Evolutionary conservation across 768 basidiomycete genomes (phyloP), one percentile per base, ranked within the genome.

Genomic region (Kwoniella bestiolae): DNA sequence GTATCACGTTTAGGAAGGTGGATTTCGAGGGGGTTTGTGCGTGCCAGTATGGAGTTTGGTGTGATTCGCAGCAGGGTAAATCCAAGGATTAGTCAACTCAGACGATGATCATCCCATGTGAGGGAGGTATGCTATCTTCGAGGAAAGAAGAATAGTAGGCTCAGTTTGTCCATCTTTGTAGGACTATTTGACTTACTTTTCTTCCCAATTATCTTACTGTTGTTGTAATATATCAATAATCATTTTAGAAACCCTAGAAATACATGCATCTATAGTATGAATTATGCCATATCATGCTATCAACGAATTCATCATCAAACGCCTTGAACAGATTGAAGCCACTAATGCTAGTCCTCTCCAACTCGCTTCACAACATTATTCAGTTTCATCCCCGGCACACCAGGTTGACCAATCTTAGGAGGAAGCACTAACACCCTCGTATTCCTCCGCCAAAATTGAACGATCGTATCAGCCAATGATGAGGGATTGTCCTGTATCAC

Each of bases 401-500:
- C 72, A 25, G 70, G 60, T 35, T 67, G 56, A 14, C 75, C 74
- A 14, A 74, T 68, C 62, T 81, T 81, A 2, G 77, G 78, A 25
- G 80, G 80, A 25, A 81, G 59, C 1, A 79, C 66, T 45, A 81
- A 32, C 1, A 74, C 65, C 31, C 69, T 66, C 0, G 80, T 79
- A 78, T 99, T 96, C 62, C 94, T 83, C 75, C 85, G 86, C 94
- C 93, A 96, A 77, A 97, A 99, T 58, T 91, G 90, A 4, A 91
- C 86, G 61, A 97, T 74, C 26, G 91, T 86, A 68, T 90, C 88
- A 3, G 94, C 92, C 9, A 94, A 82, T 23, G 85, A 85, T 6
- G 84, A 87, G 0, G 95, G 95, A 74, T 94, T 88, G 75, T 99
- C 95, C 91, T 96, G n/a, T n/a, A n/a, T n/a, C n/a, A n/a, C n/a